phyloP scores from a whole-genome alignment of 1,284 basidiomycete genomes.

The Cerrena zonata region DNA sequence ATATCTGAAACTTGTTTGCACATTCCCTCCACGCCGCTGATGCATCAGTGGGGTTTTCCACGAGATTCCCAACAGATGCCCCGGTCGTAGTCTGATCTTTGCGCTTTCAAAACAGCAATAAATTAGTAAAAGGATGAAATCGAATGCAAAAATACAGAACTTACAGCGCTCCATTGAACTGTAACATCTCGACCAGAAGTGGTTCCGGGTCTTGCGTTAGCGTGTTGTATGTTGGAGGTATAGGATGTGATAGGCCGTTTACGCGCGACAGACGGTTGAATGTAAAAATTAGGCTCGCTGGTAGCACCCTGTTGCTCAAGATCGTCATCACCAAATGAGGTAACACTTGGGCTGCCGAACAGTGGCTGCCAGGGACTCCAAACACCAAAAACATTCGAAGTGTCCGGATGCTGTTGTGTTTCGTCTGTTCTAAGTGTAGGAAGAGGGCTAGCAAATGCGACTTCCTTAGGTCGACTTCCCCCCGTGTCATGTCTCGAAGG shows the following conservation, averaged over 20 bases:
- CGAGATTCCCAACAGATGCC: background rate
- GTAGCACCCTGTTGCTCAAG: background rate
- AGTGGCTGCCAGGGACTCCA: background rate
- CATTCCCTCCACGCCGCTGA: constrained; percentile 8
- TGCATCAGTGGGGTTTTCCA: background rate
- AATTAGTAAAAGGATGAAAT: too few species aligned
- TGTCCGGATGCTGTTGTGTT: background rate
- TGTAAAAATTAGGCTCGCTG: too few species aligned
- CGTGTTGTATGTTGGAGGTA: background rate
- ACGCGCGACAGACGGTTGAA: too few species aligned
- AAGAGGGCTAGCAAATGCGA: background rate
- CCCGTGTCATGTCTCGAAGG: background rate
- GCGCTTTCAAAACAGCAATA: background rate
- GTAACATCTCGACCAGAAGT: too few species aligned
- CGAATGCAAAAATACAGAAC: too few species aligned
- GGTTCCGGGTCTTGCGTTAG: too few species aligned
- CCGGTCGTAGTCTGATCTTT: background rate
- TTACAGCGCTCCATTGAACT: too few species aligned
- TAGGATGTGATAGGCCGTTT: background rate
- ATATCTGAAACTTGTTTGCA: constrained; percentile 5
- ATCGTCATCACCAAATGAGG: background rate
- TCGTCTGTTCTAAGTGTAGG: background rate
- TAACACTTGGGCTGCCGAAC: background rate
- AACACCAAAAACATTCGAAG: background rate
- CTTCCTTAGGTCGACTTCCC: background rate